A percentile compares a stretch with the other conserved stretches of the same genome.
Conservation (phyloP, 768 basidiomycete genomes). For the Lepiota subincarnata region DNA sequence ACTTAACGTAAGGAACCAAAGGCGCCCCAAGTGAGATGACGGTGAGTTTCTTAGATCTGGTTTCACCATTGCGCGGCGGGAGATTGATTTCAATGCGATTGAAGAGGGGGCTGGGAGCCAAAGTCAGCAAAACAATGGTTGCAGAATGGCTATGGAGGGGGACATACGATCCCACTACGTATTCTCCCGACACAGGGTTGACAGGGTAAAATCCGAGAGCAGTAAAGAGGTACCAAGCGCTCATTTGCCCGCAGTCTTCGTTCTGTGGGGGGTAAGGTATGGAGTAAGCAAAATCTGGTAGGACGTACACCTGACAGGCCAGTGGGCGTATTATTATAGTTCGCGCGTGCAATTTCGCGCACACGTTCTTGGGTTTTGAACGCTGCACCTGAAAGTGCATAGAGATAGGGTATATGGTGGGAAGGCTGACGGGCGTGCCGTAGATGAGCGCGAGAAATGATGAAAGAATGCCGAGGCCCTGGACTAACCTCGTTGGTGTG, state of each 20-base stretch:
- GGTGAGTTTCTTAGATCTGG: conserved; percentile 30
- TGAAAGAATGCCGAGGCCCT: background rate
- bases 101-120: conserved; percentile 39
- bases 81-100: conserved; percentile 52
- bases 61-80: conserved; percentile 16
- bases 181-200: conserved; percentile 71
- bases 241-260: conserved; percentile 89
- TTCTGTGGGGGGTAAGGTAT: conserved; percentile 40
- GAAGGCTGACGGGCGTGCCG: conserved; percentile 52
- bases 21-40: conserved; percentile 56
- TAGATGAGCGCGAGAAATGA: background rate
- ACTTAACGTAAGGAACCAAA: conserved; percentile 54
- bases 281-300: background rate
- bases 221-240: conserved; percentile 82
- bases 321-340: conserved; percentile 65
- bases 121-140: background rate
- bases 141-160: background rate
- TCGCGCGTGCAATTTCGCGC: conserved; percentile 53
- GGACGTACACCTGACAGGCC: conserved; percentile 72
- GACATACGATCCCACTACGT: conserved; percentile 68
- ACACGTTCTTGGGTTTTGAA: conserved; percentile 70
- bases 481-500: conserved; percentile 70
- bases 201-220: conserved; percentile 84
- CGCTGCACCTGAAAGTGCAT: conserved; percentile 67
- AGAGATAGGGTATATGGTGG: conserved; percentile 84